Percentiles rank a stretch among this genome's conserved stretches.
Evolutionary conservation across 2,329 filamentous ascomycete species (phyloP).

Genomic region (Fusarium mundagurra): DNA sequence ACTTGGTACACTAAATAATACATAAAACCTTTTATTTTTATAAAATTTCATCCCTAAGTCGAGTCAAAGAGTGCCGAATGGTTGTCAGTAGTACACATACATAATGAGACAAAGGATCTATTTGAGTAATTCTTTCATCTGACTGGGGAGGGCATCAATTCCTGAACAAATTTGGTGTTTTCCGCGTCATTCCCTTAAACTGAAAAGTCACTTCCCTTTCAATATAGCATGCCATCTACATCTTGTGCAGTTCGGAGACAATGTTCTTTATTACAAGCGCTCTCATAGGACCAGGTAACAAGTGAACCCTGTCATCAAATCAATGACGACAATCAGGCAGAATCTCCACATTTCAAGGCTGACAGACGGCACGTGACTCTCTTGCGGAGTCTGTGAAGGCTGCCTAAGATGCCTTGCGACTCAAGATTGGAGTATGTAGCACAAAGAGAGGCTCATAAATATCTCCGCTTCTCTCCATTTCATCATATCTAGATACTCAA

Average conservation of each 20-base stretch:
- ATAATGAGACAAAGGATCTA: not conserved
- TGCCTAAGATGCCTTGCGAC: not conserved
- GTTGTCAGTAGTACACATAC: no score
- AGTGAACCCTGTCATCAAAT: not conserved
- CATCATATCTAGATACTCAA: not conserved
- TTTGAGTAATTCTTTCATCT: not conserved
- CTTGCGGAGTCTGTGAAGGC: not conserved
- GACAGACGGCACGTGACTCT: not conserved
- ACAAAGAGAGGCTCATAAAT: not conserved
- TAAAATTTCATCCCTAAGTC: fast-evolving
- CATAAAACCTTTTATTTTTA: no score
- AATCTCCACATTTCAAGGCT: not conserved
- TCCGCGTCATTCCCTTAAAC: fast-evolving
- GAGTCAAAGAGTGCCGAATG: no score
- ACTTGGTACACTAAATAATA: not conserved
- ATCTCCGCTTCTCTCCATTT: not conserved
- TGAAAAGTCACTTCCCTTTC: fast-evolving
- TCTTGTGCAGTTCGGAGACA: not conserved
- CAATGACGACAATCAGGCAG: not conserved
- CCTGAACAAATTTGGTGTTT: not conserved
- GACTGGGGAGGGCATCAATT: not conserved
- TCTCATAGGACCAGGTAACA: not conserved
- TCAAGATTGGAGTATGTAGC: not conserved
- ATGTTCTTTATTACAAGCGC: no score
- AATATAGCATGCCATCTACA: not conserved